These are phyloP conservation scores for Phlyctochytrium bullatum DNA, from an alignment of 192 early-diverging fungal species.

Conservation along the genomic window DNA sequence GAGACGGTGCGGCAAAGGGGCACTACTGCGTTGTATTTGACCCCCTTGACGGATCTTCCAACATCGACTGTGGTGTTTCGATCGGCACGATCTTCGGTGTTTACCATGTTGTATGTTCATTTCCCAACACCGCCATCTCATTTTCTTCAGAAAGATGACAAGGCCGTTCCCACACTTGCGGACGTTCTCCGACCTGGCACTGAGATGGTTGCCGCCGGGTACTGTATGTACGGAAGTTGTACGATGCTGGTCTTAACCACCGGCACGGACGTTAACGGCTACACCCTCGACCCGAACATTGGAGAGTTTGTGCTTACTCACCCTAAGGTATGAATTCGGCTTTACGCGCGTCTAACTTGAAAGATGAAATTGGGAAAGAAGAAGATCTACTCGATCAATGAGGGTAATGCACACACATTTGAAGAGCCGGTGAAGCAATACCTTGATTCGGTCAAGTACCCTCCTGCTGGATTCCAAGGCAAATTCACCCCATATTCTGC, in stretches of 20 bases:
- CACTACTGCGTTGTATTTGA: constrained; percentile 97
- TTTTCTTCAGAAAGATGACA: constrained; percentile 23
- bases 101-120: constrained; percentile 73
- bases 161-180: constrained; percentile 32
- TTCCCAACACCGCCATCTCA: neutral
- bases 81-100: constrained; percentile 99
- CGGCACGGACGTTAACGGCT: constrained; percentile 85
- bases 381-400: constrained; percentile 99
- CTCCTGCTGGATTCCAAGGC: constrained; percentile 59
- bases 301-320: constrained; percentile 99
- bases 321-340: constrained; percentile 61
- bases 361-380: constrained; percentile 56
- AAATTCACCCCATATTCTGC: constrained; percentile 83
- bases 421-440: constrained; percentile 84
- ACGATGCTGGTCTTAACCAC: constrained; percentile 62
- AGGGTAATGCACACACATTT: constrained; percentile 93
- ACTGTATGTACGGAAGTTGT: constrained; percentile 97
- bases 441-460: constrained; percentile 87
- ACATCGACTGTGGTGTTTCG: constrained; percentile 98
- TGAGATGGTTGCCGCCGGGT: constrained; percentile 89
- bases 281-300: constrained; percentile 93
- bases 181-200: constrained; percentile 87
- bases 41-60: constrained; percentile 94
- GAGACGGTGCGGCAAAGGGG: constrained; percentile 60
- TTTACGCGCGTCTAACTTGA: neutral